phyloP scores from a whole-genome alignment of 208 protist genomes.

The Leishmania amazonensis region DNA sequence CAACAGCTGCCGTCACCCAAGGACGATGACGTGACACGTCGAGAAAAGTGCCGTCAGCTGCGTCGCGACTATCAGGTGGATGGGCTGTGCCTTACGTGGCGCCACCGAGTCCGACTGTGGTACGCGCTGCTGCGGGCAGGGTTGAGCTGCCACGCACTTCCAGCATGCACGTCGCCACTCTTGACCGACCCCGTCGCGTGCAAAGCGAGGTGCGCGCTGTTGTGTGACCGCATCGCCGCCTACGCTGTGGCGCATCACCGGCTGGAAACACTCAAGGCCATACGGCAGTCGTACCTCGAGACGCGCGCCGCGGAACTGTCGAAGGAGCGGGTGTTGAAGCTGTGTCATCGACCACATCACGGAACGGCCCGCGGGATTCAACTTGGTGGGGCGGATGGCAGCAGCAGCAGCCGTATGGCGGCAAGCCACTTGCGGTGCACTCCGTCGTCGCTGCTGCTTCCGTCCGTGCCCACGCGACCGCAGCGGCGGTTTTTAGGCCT shows the following conservation, averaged over 20 bases:
- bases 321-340: slow-evolving; percentile 24
- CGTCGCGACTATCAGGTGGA: slow-evolving; percentile 36
- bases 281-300: slow-evolving; percentile 32
- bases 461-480: neutral
- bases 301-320: slow-evolving; percentile 29
- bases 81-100: slow-evolving; percentile 48
- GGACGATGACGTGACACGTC: slow-evolving; percentile 17
- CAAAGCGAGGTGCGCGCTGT: slow-evolving; percentile 52
- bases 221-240: slow-evolving; percentile 60
- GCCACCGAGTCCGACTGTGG: slow-evolving; percentile 40
- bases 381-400: neutral
- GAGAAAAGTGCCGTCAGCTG: slow-evolving; percentile 17
- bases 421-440: neutral
- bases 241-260: slow-evolving; percentile 54
- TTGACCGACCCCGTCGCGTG: slow-evolving; percentile 57
- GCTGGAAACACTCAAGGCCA: slow-evolving; percentile 43
- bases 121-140: slow-evolving; percentile 38
- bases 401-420: neutral
- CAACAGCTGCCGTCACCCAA: neutral
- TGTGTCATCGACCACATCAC: slow-evolving; percentile 11
- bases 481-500: neutral
- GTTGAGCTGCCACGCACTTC: slow-evolving; percentile 20
- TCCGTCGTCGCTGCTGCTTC: neutral
- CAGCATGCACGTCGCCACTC: slow-evolving; percentile 51
- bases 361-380: neutral